Conservation (phyloP, 345 rosid species). For the Lumnitzera racemosa region DNA sequence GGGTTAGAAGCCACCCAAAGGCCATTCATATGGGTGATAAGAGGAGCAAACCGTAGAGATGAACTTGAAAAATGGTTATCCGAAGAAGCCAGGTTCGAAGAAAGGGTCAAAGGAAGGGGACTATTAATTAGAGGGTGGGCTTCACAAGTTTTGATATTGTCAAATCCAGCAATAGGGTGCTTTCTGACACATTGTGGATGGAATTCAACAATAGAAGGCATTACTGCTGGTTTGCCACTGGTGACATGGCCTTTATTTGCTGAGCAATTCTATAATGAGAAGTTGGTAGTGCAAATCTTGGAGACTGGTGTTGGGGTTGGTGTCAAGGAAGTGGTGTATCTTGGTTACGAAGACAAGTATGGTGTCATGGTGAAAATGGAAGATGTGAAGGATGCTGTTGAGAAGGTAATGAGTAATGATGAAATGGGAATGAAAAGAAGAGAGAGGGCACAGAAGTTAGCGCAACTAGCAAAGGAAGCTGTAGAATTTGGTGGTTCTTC, state of each 20-base stretch:
- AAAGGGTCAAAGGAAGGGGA: constrained; percentile 16
- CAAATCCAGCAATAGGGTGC: constrained; percentile 33
- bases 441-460: constrained; percentile 19
- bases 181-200: constrained; percentile 46
- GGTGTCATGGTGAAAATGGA: constrained; percentile 18
- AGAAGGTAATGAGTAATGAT: constrained; percentile 17
- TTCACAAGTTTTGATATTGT: constrained; percentile 35
- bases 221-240: constrained; percentile 29
- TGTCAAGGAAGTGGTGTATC: constrained; percentile 2
- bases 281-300: constrained; percentile 16
- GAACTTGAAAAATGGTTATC: constrained; percentile 10
- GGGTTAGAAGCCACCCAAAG: constrained; percentile 32
- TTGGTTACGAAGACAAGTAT: constrained; percentile 17
- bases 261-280: constrained; percentile 43
- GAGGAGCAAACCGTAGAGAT: constrained; percentile 9
- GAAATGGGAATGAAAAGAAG: constrained; percentile 16
- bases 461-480: constrained; percentile 15
- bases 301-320: constrained; percentile 17
- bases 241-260: constrained; percentile 43
- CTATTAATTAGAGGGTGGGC: constrained; percentile 38
- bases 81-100: constrained; percentile 11
- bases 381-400: constrained; percentile 10
- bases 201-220: constrained; percentile 45
- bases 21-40: constrained; percentile 38
- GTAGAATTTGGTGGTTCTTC: constrained; percentile 24